Evolutionary conservation across 257 asterid genomes (phyloP).

Genomic region (Solanum virginianum): DNA sequence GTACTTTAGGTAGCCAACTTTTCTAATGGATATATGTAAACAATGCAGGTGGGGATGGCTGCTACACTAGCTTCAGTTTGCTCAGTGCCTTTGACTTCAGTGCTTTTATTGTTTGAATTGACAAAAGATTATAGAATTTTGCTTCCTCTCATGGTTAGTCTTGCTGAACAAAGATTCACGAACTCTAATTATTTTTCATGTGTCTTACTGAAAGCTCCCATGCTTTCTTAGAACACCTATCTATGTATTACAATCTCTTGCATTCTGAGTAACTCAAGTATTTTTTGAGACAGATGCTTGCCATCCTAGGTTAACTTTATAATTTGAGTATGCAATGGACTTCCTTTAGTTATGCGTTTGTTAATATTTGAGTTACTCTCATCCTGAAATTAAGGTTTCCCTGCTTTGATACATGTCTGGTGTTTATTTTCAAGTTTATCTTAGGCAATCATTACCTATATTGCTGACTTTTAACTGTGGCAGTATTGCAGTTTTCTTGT

Average conservation of each 20-base stretch:
- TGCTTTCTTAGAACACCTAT: background rate
- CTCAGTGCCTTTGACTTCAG: conserved; percentile 94
- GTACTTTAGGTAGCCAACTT: conserved; percentile 1
- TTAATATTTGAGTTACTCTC: background rate
- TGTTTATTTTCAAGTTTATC: background rate
- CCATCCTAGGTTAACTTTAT: background rate
- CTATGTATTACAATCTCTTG: background rate
- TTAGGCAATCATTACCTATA: background rate
- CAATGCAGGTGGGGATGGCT: conserved; percentile 97
- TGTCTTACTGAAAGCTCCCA: background rate
- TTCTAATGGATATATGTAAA: background rate
- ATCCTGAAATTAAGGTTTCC: background rate
- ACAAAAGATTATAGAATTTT: conserved; percentile 90
- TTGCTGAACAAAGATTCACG: background rate
- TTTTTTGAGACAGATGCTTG: background rate
- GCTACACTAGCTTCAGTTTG: conserved; percentile 95
- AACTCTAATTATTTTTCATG: background rate
- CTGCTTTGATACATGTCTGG: background rate
- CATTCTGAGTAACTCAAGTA: background rate
- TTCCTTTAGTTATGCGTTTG: background rate
- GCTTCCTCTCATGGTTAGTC: conserved; percentile 91
- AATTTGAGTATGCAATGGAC: background rate
- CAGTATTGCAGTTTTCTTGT: background rate
- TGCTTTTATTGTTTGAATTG: conserved; percentile 89
- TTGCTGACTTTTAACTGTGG: background rate